Evolutionary conservation across 2,329 filamentous ascomycete species (phyloP).

Genomic region (Hymenoscyphus linearis): DNA sequence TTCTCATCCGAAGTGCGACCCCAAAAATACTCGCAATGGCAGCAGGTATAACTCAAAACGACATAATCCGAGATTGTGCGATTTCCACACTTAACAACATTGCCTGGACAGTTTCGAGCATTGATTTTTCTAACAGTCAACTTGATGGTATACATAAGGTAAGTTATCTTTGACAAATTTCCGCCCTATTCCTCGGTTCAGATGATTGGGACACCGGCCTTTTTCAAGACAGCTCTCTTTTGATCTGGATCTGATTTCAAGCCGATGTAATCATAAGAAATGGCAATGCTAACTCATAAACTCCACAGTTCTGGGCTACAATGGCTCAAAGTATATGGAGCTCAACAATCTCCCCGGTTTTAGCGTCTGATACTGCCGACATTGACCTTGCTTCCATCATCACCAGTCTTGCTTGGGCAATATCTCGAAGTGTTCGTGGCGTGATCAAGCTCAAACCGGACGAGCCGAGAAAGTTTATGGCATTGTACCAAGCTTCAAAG

Average conservation of each 20-base stretch:
- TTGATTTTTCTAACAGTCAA: constrained; percentile 54
- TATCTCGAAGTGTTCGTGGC: constrained; percentile 51
- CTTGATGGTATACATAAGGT: constrained; percentile 27
- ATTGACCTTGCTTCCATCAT: constrained; percentile 56
- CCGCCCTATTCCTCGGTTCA: background rate
- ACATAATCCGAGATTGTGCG: constrained; percentile 47
- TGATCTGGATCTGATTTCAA: no score
- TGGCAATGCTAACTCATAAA: constrained; percentile 13
- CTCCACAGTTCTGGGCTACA: constrained; percentile 50
- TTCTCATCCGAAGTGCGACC: constrained; percentile 28
- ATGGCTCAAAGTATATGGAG: constrained; percentile 53
- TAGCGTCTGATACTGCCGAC: constrained; percentile 56
- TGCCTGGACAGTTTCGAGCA: constrained; percentile 58
- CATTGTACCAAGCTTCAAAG: constrained; percentile 57
- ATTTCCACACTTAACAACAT: constrained; percentile 62
- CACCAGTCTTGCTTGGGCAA: constrained; percentile 60
- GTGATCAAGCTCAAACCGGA: constrained; percentile 43
- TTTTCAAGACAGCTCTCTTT: no score
- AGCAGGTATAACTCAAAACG: constrained; percentile 16
- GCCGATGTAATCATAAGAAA: no score
- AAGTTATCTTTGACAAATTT: background rate
- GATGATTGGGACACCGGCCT: background rate
- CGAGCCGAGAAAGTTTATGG: constrained; percentile 59
- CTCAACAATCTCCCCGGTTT: constrained; percentile 49
- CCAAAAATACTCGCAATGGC: constrained; percentile 25